Percentiles rank a stretch among this genome's conserved stretches.
Evolutionary conservation across 1,284 basidiomycete species (phyloP).

Genomic region (Heterobasidion occidentale): DNA sequence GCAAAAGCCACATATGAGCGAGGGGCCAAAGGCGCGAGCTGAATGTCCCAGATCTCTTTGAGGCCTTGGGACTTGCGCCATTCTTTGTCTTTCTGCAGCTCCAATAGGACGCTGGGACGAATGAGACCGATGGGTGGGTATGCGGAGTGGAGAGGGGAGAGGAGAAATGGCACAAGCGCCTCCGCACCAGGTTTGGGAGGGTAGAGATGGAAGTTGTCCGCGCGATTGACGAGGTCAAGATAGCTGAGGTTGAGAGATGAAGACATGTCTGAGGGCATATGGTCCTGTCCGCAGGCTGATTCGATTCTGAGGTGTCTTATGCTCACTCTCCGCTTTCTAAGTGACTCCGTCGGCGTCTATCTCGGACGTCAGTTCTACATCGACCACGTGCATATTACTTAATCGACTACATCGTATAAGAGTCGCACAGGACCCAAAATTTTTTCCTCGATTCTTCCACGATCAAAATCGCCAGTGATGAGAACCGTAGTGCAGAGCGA

Average conservation of each 20-base stretch:
- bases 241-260: conserved; percentile 1
- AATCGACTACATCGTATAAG: too few relatives aligned
- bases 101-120: conserved; percentile 45
- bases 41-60: conserved; percentile 34
- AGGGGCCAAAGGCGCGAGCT: conserved; percentile 15
- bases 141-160: conserved; percentile 23
- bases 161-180: conserved; percentile 45
- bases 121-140: conserved; percentile 54
- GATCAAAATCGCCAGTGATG: conserved; percentile 42
- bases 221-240: conserved; percentile 9
- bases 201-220: conserved; percentile 22
- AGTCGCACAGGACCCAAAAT: neutral
- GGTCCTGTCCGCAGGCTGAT: too few relatives aligned
- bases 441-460: conserved; percentile 36
- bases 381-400: neutral
- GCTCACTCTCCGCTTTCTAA: too few relatives aligned
- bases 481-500: conserved; percentile 36
- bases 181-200: conserved; percentile 18
- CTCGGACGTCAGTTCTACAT: too few relatives aligned
- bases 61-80: conserved; percentile 19
- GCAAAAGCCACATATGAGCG: conserved; percentile 43
- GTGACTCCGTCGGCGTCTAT: too few relatives aligned
- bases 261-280: neutral
- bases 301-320: too few relatives aligned
- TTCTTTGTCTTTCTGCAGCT: conserved; percentile 42